phyloP scores from a whole-genome alignment of 164 flowering plant genomes.

The Piper betle region DNA sequence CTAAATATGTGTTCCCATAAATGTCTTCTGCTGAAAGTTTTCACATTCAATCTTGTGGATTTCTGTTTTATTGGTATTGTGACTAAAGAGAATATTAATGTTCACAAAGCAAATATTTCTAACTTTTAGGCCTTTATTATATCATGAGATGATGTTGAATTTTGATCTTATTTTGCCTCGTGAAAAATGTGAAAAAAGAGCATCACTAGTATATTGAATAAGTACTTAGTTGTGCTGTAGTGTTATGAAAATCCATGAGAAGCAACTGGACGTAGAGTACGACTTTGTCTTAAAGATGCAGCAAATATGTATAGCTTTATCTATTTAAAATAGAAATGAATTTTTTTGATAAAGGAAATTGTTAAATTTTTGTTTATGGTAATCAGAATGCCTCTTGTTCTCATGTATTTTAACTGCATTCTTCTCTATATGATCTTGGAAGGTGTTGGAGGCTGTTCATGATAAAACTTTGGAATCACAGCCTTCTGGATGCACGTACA shows the following conservation, averaged over 20 bases:
- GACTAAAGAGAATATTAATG: background rate
- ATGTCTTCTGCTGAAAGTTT: background rate
- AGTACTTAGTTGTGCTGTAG: too few species aligned
- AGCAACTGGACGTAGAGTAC: too few species aligned
- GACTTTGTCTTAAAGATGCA: too few species aligned
- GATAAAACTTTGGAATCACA: slow-evolving; percentile 96
- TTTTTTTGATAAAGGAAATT: too few species aligned
- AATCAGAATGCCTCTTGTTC: background rate
- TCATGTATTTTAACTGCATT: background rate
- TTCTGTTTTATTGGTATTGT: background rate
- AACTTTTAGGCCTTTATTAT: background rate
- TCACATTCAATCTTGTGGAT: background rate
- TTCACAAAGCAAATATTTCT: background rate
- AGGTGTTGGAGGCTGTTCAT: slow-evolving; percentile 97
- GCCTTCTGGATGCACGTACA: slow-evolving; percentile 74
- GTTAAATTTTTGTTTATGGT: too few species aligned
- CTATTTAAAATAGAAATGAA: too few species aligned
- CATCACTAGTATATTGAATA: too few species aligned
- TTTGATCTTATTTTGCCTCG: too few species aligned
- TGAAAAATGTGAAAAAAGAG: too few species aligned
- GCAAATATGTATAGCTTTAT: too few species aligned
- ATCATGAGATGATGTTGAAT: background rate
- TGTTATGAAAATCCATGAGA: too few species aligned
- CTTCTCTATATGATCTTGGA: slow-evolving; percentile 7
- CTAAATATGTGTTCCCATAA: background rate